phyloP scores from a whole-genome alignment of 2,329 filamentous ascomycete species.

The Alternaria consortialis region DNA sequence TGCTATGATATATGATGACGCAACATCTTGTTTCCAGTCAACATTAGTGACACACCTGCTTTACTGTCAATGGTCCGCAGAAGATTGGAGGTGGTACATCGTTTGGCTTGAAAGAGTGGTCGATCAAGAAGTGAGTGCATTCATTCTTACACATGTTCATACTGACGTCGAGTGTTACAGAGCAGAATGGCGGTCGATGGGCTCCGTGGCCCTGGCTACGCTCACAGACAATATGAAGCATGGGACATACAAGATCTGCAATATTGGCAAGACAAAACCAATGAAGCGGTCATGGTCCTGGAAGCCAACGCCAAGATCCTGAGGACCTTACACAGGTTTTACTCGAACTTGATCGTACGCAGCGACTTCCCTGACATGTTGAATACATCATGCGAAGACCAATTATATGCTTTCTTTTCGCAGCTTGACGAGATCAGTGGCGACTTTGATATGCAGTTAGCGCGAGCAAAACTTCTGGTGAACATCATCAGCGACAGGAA shows the following conservation, averaged over 20 bases:
- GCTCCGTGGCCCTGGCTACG: slow-evolving; percentile 17
- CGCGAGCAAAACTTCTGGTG: slow-evolving; percentile 46
- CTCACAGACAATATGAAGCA: slow-evolving; percentile 23
- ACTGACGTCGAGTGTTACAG: slow-evolving; percentile 10
- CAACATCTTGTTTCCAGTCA: slow-evolving; percentile 48
- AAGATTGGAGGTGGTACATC: slow-evolving; percentile 57
- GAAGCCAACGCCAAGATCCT: slow-evolving; percentile 54
- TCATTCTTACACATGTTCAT: neutral
- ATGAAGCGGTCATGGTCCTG: slow-evolving; percentile 49
- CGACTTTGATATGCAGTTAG: slow-evolving; percentile 50
- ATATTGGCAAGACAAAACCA: slow-evolving; percentile 48
- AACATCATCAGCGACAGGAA: slow-evolving; percentile 51
- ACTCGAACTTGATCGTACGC: slow-evolving; percentile 18
- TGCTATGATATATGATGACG: slow-evolving; percentile 43
- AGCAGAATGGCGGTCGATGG: slow-evolving; percentile 28
- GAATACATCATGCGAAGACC: slow-evolving; percentile 15
- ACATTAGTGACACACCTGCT: slow-evolving; percentile 52
- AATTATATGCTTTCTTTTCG: slow-evolving; percentile 22
- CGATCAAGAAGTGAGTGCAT: slow-evolving; percentile 39
- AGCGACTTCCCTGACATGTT: slow-evolving; percentile 29
- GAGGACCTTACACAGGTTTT: slow-evolving; percentile 27
- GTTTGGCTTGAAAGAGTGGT: slow-evolving; percentile 50
- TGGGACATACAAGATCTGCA: slow-evolving; percentile 50
- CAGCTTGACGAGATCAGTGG: slow-evolving; percentile 48
- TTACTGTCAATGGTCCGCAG: slow-evolving; percentile 53